Base-by-base conservation (phyloP, 208 protist species). In the Crithidia bombi region DNA sequence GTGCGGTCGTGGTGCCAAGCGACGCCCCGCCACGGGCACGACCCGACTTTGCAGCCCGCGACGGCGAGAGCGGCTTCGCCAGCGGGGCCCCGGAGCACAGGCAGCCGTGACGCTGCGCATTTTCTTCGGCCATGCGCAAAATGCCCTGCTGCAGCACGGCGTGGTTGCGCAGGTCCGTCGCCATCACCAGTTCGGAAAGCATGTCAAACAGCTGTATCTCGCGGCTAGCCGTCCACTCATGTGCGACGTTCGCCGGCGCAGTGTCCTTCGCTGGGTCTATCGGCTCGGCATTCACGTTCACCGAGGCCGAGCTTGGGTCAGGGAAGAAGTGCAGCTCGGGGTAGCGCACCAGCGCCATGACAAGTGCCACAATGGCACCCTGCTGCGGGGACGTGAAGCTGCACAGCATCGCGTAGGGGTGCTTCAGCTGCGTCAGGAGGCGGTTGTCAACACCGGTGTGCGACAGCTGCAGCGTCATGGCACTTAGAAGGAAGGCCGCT, bases 361-460 rank as follows among this genome's bases (percentile, higher is more conserved):
- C 70, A 1, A 93, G 65, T 6, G 84, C 74, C 30, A 89, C 33
- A 19, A 77, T 75, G 9, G 75, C 66, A 14, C 81, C 77, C 54
- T 93, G 80, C 70, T 86, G 77, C 17, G 87, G 87, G 12, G 87
- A 81, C 38, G 69, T 59, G 75, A 82, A 88, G 66, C 75, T 78
- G 59, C 79, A 79, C 5, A 79, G 28, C 47, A 62, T 76, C 43
- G 76, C 78, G 55, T 83, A 93, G 15, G 87, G 86, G 61, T 89
- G 86, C n/a, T 63, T 64, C 26, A 87, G 26, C 47, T 79, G 70
- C 32, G 69, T 63, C 19, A 92, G 44, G 86, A 98, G 75, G 84
- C 89, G 66, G 91, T 98, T 91, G 44, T 79, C 79, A n/a, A 77
- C 58, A 10, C 86, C 88, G 47, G 72, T 64, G 69, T 93, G 85